These are phyloP conservation scores for Daldinia vernicosa DNA, from an alignment of 495 filamentous ascomycete species.

Conservation along the genomic window DNA sequence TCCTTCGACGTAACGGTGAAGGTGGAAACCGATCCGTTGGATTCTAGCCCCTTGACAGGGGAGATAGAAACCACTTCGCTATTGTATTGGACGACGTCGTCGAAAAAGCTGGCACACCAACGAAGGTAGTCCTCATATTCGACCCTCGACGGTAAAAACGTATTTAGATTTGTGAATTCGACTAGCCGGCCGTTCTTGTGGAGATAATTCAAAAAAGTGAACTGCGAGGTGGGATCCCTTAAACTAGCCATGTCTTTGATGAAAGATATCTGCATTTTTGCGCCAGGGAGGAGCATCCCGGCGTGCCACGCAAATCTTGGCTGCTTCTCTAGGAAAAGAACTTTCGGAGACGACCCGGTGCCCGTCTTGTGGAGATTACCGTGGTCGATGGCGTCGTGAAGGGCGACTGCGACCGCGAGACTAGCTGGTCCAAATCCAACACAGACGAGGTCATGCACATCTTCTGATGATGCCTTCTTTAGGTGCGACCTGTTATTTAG, in stretches of 20 bases:
- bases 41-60: slow-evolving; percentile 50
- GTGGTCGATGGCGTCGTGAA: slow-evolving; percentile 72
- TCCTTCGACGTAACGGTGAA: slow-evolving; percentile 58
- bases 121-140: slow-evolving; percentile 96
- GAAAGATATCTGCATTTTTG: slow-evolving; percentile 98
- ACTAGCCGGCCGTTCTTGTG: slow-evolving; percentile 79
- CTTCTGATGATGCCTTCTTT: slow-evolving; percentile 54
- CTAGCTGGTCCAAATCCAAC: slow-evolving; percentile 95
- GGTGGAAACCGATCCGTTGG: slow-evolving; percentile 55
- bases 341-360: slow-evolving; percentile 63
- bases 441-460: slow-evolving; percentile 83
- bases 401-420: slow-evolving; percentile 88
- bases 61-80: slow-evolving; percentile 75
- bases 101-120: slow-evolving; percentile 88
- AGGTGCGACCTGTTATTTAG: slow-evolving; percentile 47
- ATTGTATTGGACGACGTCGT: slow-evolving; percentile 78
- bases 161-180: slow-evolving; percentile 87
- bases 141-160: slow-evolving; percentile 83
- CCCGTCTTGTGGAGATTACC: slow-evolving; percentile 51
- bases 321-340: slow-evolving; percentile 88
- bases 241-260: slow-evolving; percentile 94
- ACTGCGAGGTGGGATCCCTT: slow-evolving; percentile 85
- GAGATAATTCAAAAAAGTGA: slow-evolving; percentile 96
- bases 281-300: slow-evolving; percentile 92
- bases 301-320: slow-evolving; percentile 87